Evolutionary conservation across 2,329 filamentous ascomycete species (phyloP), one percentile per base, ranked within the genome.

Genomic region (Emmonsiellopsis sp.): DNA sequence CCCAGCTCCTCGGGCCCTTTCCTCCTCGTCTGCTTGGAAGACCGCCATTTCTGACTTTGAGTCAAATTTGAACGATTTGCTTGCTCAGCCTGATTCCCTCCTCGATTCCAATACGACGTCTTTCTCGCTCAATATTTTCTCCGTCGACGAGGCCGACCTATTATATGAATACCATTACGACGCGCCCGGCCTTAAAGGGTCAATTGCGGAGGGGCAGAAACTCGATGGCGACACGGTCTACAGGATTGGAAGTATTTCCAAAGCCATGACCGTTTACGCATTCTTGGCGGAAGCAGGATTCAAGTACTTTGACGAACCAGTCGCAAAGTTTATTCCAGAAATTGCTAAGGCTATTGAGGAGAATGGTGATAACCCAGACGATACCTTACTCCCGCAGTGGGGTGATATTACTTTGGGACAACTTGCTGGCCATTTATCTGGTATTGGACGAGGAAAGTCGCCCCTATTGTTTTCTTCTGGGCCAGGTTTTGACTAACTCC

Each of bases 321-420:
- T 76, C 51, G 74, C 72, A 0, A 66, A 68, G 27, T 73, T 70
- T 51, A 60, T 75, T 10, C 71, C 74, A 0, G 73, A 76, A 58
- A 66, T 76, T 49, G 60, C 57, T 43, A 62, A 27, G 2, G 47
- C 40, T 9, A 36, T 52, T 31, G 49, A 31, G 31, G 11, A 6
- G 6, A 14, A n/a, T 6, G 36, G 43, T 1, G 11, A 9, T 8
- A 32, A 53, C 17, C 2, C 42, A n/a, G 39, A 55, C 21, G 40
- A 42, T 42, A 34, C 44, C 4, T 33, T 42, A n/a, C 2, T 44
- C 27, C 32, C 52, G 5, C 42, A 57, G 40, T 58, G 56, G 56
- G 39, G 21, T 17, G 49, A 54, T 40, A 51, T 58, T 31, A 58
- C 56, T 10, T 13, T 58, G 11, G 54, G 52, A 6, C 44, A 45